These are phyloP conservation scores for Saturnispora ahearnii DNA, from an alignment of 805 yeast species.

Conservation along the genomic window DNA sequence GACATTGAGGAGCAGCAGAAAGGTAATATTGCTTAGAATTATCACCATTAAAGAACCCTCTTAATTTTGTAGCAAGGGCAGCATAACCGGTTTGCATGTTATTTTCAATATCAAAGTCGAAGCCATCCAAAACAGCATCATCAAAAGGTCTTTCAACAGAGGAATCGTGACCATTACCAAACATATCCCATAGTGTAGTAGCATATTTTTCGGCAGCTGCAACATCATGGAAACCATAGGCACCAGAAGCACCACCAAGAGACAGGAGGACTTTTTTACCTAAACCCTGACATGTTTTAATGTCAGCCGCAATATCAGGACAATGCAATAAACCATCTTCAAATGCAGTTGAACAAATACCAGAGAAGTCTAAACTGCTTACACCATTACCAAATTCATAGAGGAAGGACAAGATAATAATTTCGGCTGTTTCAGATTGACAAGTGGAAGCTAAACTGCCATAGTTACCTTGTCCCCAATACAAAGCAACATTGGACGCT, in stretches of 20 bases:
- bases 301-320: conserved; percentile 46
- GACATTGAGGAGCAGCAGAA: conserved; percentile 92
- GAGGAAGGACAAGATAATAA: conserved; percentile 64
- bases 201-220: conserved; percentile 53
- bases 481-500: conserved; percentile 53
- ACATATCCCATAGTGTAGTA: conserved; percentile 49
- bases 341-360: conserved; percentile 33
- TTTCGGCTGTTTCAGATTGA: conserved; percentile 57
- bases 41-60: conserved; percentile 30
- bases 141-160: conserved; percentile 49
- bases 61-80: conserved; percentile 44
- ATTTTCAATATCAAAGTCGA: conserved; percentile 67
- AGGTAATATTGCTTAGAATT: conserved; percentile 54
- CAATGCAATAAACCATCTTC: conserved; percentile 37
- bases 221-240: conserved; percentile 44
- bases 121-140: conserved; percentile 72
- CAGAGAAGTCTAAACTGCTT: conserved; percentile 50
- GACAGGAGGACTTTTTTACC: conserved; percentile 77
- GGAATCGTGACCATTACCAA: conserved; percentile 46
- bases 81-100: conserved; percentile 55
- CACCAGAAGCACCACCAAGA: conserved; percentile 62
- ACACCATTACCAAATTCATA: conserved; percentile 43
- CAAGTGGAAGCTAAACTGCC: conserved; percentile 57
- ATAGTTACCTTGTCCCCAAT: conserved; percentile 87
- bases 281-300: conserved; percentile 61